phyloP scores from a whole-genome alignment of 106 monocot genomes.

The Xerophyta viscosa region DNA sequence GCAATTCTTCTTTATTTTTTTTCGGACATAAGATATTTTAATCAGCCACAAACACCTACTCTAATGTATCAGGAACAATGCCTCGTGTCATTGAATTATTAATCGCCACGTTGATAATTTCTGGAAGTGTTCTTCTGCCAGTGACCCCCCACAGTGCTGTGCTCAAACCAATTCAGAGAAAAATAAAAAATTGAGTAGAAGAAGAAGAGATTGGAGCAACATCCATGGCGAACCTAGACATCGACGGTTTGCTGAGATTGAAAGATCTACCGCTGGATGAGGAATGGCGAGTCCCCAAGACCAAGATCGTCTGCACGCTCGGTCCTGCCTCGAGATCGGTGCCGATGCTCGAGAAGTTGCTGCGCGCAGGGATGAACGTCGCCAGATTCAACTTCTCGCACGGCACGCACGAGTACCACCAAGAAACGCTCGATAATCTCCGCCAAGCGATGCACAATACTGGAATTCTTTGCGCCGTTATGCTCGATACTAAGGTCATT shows the following conservation, averaged over 20 bases:
- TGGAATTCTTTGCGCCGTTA: slow-evolving; percentile 60
- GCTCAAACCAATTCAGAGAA: too few relatives aligned
- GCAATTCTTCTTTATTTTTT: too few relatives aligned
- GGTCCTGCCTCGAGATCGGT: slow-evolving; percentile 68
- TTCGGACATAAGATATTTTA: too few relatives aligned
- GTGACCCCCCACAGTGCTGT: too few relatives aligned
- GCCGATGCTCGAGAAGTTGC: slow-evolving; percentile 63
- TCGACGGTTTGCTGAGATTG: slow-evolving; percentile 25
- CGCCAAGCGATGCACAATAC: slow-evolving; percentile 66
- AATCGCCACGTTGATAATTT: too few relatives aligned
- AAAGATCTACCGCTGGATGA: slow-evolving; percentile 19
- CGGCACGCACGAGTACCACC: slow-evolving; percentile 76
- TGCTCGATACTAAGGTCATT: slow-evolving; percentile 79
- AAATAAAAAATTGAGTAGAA: too few relatives aligned
- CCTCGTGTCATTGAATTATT: too few relatives aligned
- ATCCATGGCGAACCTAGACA: slow-evolving; percentile 42
- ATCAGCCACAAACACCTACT: too few relatives aligned
- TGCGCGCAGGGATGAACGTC: slow-evolving; percentile 70
- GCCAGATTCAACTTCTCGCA: slow-evolving; percentile 79
- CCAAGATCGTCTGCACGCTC: slow-evolving; percentile 80
- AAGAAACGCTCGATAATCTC: slow-evolving; percentile 71
- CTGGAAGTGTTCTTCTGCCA: too few relatives aligned
- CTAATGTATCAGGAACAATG: too few relatives aligned
- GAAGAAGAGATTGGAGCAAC: background rate
- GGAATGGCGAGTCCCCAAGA: slow-evolving; percentile 48